Percentiles rank a stretch among this genome's conserved stretches.
Evolutionary conservation across 371 early-diverging fungal species (phyloP).

Genomic region (Furculomyces boomerangus): DNA sequence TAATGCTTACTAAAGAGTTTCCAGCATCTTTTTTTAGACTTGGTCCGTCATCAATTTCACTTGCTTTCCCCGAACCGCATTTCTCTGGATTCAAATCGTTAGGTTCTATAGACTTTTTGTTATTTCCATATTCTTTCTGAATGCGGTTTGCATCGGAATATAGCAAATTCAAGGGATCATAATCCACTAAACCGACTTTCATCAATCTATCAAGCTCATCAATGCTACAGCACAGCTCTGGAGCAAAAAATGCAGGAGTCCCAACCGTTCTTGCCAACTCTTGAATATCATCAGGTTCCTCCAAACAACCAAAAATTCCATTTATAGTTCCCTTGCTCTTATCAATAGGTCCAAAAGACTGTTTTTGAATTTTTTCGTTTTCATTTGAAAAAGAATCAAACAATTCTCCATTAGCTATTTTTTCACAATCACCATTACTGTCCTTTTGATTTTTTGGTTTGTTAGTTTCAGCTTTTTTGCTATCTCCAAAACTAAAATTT

Average conservation of each 20-base stretch:
- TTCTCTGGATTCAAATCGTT: background rate
- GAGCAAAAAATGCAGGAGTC: slow-evolving; percentile 94
- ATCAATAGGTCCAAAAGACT: background rate
- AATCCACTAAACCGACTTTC: background rate
- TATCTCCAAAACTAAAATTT: background rate
- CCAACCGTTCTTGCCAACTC: slow-evolving; percentile 92
- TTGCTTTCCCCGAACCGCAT: background rate
- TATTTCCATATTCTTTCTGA: background rate
- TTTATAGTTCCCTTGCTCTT: slow-evolving; percentile 17
- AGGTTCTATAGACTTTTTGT: background rate
- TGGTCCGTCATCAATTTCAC: background rate
- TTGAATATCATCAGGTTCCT: slow-evolving; percentile 29
- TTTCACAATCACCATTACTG: background rate
- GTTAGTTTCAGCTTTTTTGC: background rate
- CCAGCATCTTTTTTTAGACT: background rate
- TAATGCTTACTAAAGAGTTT: background rate
- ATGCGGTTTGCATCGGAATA: background rate
- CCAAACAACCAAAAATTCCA: slow-evolving; percentile 14
- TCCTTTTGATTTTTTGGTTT: background rate
- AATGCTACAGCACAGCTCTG: slow-evolving; percentile 73
- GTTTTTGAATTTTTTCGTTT: background rate
- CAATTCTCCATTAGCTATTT: background rate
- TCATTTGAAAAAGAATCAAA: background rate
- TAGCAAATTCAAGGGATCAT: background rate
- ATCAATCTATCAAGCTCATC: slow-evolving; percentile 22